A percentile compares a stretch with the other conserved stretches of the same genome.
Conservation (phyloP, 163 green algal species). For the Picocystis sp. region DNA sequence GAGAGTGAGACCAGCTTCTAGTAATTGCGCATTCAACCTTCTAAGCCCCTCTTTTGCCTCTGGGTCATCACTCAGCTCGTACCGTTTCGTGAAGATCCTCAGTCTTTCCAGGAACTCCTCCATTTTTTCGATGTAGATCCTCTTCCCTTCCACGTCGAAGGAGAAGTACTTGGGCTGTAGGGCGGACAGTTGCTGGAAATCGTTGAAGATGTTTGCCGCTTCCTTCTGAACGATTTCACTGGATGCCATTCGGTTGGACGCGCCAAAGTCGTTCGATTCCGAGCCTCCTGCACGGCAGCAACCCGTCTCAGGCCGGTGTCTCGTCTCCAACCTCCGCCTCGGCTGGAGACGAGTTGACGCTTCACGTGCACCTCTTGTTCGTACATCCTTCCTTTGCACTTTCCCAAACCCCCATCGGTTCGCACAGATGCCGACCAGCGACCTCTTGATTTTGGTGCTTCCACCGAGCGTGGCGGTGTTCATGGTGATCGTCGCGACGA, state of each 20-base stretch:
- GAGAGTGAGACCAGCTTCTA: neutral
- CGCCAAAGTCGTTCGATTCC: no score
- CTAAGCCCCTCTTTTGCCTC: slow-evolving; percentile 1
- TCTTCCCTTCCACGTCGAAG: slow-evolving; percentile 5
- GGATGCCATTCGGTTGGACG: neutral
- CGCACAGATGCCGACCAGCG: no score
- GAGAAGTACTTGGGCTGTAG: slow-evolving; percentile 3
- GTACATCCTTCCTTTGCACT: no score
- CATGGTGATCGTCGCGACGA: no score
- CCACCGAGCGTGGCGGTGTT: no score
- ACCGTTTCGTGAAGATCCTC: slow-evolving; percentile 4
- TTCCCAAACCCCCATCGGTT: no score
- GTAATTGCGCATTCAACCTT: neutral
- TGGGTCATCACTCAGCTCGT: slow-evolving; percentile 3
- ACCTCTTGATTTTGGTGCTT: no score
- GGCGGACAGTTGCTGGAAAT: slow-evolving; percentile 6
- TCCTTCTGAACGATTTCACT: slow-evolving; percentile 2
- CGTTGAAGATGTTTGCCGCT: slow-evolving; percentile 2
- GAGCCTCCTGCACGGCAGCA: no score
- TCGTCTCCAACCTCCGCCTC: no score
- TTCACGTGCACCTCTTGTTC: no score
- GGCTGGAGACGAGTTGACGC: no score
- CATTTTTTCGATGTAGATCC: slow-evolving; percentile 7
- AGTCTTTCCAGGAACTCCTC: slow-evolving; percentile 4
- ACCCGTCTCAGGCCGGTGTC: no score